Base-by-base conservation (phyloP, 805 yeast genomes). In the Saturnispora sanitii region DNA sequence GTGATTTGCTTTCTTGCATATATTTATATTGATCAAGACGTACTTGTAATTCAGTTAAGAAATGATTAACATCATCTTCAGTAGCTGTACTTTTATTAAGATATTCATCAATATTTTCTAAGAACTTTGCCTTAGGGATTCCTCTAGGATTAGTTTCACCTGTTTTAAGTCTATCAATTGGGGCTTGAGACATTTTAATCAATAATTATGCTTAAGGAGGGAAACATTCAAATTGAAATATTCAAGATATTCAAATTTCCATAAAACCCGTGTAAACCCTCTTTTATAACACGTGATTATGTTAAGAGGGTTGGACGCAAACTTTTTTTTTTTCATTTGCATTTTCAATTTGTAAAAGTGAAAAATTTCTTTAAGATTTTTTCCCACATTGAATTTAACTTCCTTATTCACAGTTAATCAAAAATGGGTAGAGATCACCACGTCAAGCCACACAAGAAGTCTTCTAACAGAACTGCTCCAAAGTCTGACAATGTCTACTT, bases 401-500 rank as follows among this genome's bases (percentile, higher is more conserved):
- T 35, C 12, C 6, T 35, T 38, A 8, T 23, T 9, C 22, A 28
- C 35, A 38, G 35, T 4, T 18, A 19, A 44, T 41, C 43, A 54
- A 71, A 61, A 64, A 88, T 88, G 97, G 97, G 96, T 81, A 85
- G 81, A 75, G 97, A 92, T 77, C 95, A 85, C 77, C 77, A 82
- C 73, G 68, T 79, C 69, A 92, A 90, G 74, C 96, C 86, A 75
- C 99, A 92, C 82, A 78, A 76, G 67, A 85, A 87, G 75, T 73
- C 81, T 59, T 81, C 94, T 73, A 95, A 86, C 86, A 87, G 99
- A 77, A 74, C 82, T 68, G 96, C 96, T 73, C 99, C 98, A 76
- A 86, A 86, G 79, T 90, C 97, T 57, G 95, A 92, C 76, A 92
- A 92, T 70, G 96, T 88, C 75, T 92, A 92, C 96, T 78, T 92